Conservation (phyloP, 768 basidiomycete species). For the Cystobasidium ongulense region DNA sequence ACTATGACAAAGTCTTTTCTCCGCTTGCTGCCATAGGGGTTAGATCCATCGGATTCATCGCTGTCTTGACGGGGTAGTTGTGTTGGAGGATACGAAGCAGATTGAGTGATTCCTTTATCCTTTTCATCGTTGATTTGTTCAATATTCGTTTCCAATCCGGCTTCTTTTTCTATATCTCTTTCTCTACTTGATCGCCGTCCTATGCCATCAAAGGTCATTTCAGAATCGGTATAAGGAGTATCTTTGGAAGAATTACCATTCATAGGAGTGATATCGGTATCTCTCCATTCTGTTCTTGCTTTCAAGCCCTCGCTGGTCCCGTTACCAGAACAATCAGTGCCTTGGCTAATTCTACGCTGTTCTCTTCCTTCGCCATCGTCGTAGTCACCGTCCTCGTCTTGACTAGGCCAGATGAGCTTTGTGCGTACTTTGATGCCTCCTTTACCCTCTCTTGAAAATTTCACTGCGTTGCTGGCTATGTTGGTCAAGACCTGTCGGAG, state of each 20-base stretch:
- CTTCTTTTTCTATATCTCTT: conserved; percentile 16
- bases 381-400: background rate
- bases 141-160: background rate
- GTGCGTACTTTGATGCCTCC: conserved; percentile 42
- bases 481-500: conserved; percentile 43
- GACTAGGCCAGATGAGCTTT: conserved; percentile 39
- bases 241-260: background rate
- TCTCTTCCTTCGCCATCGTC: background rate
- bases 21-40: background rate
- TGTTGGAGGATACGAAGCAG: background rate
- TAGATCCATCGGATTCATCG: background rate
- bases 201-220: background rate
- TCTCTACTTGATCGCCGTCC: background rate
- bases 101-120: background rate
- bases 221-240: background rate
- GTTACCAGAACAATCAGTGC: background rate
- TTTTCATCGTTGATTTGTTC: background rate
- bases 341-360: background rate
- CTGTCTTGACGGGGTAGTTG: background rate
- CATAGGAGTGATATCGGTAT: background rate
- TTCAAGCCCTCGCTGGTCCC: background rate
- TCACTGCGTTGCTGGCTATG: conserved; percentile 42
- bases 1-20: conserved; percentile 43
- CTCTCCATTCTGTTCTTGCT: background rate
- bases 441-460: conserved; percentile 42